Evolutionary conservation across 2,329 filamentous ascomycete species (phyloP).

Genomic region (Ilyonectria mors-panacis): DNA sequence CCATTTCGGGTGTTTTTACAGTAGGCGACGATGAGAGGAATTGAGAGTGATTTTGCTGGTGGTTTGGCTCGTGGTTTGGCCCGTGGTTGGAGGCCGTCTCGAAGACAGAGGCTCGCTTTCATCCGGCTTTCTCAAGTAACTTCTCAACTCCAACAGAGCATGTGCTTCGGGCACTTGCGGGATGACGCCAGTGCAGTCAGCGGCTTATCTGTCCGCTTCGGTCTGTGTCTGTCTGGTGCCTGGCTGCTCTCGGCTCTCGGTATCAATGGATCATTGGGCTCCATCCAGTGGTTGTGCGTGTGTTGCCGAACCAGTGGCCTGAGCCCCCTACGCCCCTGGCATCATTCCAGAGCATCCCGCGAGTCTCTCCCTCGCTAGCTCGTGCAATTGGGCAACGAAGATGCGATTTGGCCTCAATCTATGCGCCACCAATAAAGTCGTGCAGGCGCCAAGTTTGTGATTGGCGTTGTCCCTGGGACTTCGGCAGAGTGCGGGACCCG

Average conservation of each 20-base stretch:
- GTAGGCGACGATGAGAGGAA: not conserved
- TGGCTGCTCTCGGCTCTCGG: constrained; percentile 4
- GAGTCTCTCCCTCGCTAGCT: constrained; percentile 29
- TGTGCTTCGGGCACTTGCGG: constrained; percentile 4
- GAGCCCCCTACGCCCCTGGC: constrained; percentile 40
- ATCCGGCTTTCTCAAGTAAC: too few species aligned
- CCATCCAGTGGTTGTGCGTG: constrained; percentile 3
- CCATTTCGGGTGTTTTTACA: constrained; percentile 5
- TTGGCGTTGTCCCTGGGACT: constrained; percentile 33
- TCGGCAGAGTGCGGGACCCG: constrained; percentile 28
- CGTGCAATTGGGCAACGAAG: constrained; percentile 26
- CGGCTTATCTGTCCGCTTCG: constrained; percentile 1
- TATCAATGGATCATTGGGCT: constrained; percentile 8
- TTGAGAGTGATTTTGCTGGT: too few species aligned
- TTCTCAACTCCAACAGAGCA: not conserved
- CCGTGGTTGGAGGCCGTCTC: not conserved
- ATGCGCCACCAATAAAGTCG: constrained; percentile 32
- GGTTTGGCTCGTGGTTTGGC: not conserved
- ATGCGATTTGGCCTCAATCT: constrained; percentile 21
- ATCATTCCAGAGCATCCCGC: constrained; percentile 13
- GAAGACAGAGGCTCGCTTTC: too few species aligned
- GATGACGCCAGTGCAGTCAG: not conserved
- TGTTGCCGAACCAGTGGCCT: constrained; percentile 44
- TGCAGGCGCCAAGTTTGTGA: constrained; percentile 27
- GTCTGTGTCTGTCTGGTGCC: not conserved